Base-by-base conservation (phyloP, 139 green algal species). In the Micromonas pusilla region DNA sequence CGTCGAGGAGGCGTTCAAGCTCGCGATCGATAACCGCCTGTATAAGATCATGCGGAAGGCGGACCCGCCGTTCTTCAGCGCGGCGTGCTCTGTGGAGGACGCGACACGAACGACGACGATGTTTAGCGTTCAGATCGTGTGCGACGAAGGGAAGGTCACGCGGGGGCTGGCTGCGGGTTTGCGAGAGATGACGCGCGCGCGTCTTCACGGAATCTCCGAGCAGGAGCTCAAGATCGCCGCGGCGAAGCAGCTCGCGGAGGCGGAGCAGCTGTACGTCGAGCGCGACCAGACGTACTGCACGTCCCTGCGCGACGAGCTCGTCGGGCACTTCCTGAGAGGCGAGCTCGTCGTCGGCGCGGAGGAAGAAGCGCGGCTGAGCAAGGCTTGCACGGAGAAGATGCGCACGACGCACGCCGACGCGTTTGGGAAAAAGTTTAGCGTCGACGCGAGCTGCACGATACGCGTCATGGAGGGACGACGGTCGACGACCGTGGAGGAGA, bases 261-360 rank as follows among this genome's bases (percentile, higher is more conserved):
- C 86, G 2, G 91, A 96, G 86, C 86, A 71, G 25, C 84, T 82
- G 0, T 95, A 89, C 79, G 63, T 89, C 36, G 90, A 97, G 81
- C 79, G 88, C 3, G 88, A 94, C 53, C 89, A 97, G 63, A 70
- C 76, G 6, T 91, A 87, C 30, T 77, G 79, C 28, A 54, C 72
- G 32, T 87, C 92, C 57, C 37, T 91, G 36, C 54, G 88, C 2
- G 89, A 90, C 34, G 90, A 95, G 86, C 91, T 91, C 70, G 75
- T 91, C 28, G 65, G 87, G 21, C 87, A 96, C 79, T 96, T 93
- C 77, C 78, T 92, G 38, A 36, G 85, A 2, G 54, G 67, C 6
- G 89, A 93, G 84, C 85, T 90, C 19, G 88, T 90, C 31, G 68
- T 85, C 20, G 85, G 88, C 32, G 85, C 88, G 28, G 85, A 89